A percentile compares a stretch with the other conserved stretches of the same genome.
phyloP scores from a whole-genome alignment of 768 basidiomycete species.

The Botryobasidium botryosum region DNA sequence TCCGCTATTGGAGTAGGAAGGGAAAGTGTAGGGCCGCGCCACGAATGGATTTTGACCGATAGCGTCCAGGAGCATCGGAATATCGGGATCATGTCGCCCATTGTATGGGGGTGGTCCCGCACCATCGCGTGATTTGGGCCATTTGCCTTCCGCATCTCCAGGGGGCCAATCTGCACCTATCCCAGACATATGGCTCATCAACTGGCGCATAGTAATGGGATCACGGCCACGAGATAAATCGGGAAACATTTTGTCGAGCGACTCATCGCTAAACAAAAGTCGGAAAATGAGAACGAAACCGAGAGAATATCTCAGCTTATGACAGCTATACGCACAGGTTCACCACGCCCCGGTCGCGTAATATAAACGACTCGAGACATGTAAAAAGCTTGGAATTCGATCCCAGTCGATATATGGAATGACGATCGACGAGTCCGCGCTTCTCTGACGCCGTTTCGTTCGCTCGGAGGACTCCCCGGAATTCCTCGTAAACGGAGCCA shows the following conservation, averaged over 20 bases:
- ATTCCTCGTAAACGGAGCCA: conserved; percentile 29
- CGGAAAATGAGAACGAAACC: too few relatives aligned
- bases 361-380: too few relatives aligned
- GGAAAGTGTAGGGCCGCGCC: conserved; percentile 28
- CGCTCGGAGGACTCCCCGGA: conserved; percentile 28
- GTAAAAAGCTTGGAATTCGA: too few relatives aligned
- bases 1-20: conserved; percentile 28
- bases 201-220: not conserved
- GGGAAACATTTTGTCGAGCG: not conserved
- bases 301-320: too few relatives aligned
- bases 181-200: not conserved
- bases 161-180: not conserved
- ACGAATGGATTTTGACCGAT: conserved; percentile 26
- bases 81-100: too few relatives aligned
- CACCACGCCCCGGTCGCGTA: too few relatives aligned
- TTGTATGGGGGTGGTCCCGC: too few relatives aligned
- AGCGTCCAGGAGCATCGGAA: not conserved
- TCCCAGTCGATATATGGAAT: too few relatives aligned
- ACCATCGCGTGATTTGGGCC: not conserved
- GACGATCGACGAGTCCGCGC: too few relatives aligned
- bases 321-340: too few relatives aligned
- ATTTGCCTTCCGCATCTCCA: not conserved
- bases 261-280: too few relatives aligned
- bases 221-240: not conserved
- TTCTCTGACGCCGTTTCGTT: conserved; percentile 21